phyloP scores from a whole-genome alignment of 352 stramenopile genomes.

The Plasmopara muralis region DNA sequence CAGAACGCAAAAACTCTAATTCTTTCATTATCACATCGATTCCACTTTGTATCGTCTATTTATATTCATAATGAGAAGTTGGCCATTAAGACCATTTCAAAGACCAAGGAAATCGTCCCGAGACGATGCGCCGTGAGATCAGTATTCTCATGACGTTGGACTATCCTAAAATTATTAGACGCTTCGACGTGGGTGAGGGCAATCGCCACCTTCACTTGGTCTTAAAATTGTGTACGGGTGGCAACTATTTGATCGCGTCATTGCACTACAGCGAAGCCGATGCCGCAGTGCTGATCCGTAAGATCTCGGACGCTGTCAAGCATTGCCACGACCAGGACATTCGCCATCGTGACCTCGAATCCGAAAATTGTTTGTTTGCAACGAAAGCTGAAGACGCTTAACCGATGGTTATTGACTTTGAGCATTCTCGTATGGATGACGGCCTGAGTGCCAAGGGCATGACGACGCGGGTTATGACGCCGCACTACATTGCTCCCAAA shows the following conservation, averaged over 20 bases:
- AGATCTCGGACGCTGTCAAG: constrained; percentile 94
- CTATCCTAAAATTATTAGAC: constrained; percentile 98
- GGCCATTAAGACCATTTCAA: constrained; percentile 98
- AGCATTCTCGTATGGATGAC: constrained; percentile 89
- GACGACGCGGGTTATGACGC: constrained; percentile 95
- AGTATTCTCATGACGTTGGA: constrained; percentile 87
- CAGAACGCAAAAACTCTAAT: no score
- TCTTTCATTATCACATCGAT: no score
- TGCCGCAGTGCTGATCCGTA: constrained; percentile 91
- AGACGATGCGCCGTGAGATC: constrained; percentile 93
- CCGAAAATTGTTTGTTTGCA: constrained; percentile 95
- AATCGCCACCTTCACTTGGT: constrained; percentile 95
- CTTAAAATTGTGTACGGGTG: constrained; percentile 96
- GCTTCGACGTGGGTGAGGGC: constrained; percentile 97
- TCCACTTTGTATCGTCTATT: no score
- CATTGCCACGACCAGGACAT: constrained; percentile 98
- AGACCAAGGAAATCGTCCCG: constrained; percentile 88
- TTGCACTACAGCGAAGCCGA: constrained; percentile 97
- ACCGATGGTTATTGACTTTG: constrained; percentile 99
- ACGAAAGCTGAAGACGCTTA: constrained; percentile 84
- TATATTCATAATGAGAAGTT: no score
- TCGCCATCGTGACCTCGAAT: constrained; percentile 96
- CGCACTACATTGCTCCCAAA: constrained; percentile 93
- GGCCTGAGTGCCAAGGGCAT: constrained; percentile 75
- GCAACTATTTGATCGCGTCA: constrained; percentile 93